phyloP scores from a whole-genome alignment of 208 protist genomes.

The Leishmania turanica region DNA sequence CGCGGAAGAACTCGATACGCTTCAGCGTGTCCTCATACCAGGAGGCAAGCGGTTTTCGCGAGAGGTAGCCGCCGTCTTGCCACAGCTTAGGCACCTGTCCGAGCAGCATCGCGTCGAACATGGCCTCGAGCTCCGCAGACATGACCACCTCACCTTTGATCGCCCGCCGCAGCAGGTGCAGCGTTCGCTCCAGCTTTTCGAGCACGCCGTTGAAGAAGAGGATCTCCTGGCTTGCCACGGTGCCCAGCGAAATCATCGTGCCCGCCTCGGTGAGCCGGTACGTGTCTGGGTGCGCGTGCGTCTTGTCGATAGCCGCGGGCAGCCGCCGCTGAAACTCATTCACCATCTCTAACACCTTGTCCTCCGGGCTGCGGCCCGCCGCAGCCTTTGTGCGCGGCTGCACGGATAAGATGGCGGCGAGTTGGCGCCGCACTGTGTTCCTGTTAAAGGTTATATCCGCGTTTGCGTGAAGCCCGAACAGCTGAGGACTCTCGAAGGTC shows the following conservation, averaged over 20 bases:
- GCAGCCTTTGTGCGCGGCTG: slow-evolving; percentile 85
- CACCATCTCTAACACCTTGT: slow-evolving; percentile 81
- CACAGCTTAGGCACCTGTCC: slow-evolving; percentile 93
- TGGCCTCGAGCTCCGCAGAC: slow-evolving; percentile 87
- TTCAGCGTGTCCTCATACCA: slow-evolving; percentile 96
- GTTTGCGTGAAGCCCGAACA: slow-evolving; percentile 97
- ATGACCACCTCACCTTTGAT: slow-evolving; percentile 94
- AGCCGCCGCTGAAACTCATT: slow-evolving; percentile 79
- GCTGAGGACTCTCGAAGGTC: slow-evolving; percentile 91
- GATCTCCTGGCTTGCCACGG: slow-evolving; percentile 90
- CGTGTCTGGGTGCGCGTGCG: slow-evolving; percentile 74
- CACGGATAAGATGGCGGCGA: slow-evolving; percentile 87
- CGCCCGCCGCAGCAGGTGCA: slow-evolving; percentile 72
- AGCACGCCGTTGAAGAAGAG: slow-evolving; percentile 91
- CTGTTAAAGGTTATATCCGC: slow-evolving; percentile 95
- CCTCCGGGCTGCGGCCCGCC: slow-evolving; percentile 47
- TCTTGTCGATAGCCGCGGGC: slow-evolving; percentile 85
- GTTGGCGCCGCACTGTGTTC: slow-evolving; percentile 85
- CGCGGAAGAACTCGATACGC: slow-evolving; percentile 94
- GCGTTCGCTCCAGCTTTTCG: slow-evolving; percentile 66
- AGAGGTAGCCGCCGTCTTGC: slow-evolving; percentile 94
- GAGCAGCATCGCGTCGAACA: slow-evolving; percentile 90
- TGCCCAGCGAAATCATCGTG: slow-evolving; percentile 91
- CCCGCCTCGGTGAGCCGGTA: slow-evolving; percentile 87
- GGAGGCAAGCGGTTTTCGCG: slow-evolving; percentile 95